Conservation (phyloP, 345 rosid species). For the Sisymbrium irio region DNA sequence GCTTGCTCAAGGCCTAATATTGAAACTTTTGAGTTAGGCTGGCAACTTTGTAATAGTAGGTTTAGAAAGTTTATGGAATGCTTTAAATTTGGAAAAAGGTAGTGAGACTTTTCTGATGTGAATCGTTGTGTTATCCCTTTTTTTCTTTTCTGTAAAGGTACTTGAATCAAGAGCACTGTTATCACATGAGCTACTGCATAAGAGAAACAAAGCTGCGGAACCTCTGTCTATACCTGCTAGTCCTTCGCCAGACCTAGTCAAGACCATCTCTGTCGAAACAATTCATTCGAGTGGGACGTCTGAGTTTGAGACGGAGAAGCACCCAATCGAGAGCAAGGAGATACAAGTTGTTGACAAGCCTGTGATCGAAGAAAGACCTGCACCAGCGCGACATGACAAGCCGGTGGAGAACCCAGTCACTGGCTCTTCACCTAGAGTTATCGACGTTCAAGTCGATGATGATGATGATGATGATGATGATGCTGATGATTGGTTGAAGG, state of each 20-base stretch:
- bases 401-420: conserved; percentile 34
- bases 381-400: conserved; percentile 1
- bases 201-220: conserved; percentile 48
- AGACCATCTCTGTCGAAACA: conserved; percentile 24
- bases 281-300: conserved; percentile 34
- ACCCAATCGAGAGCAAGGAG: conserved; percentile 51
- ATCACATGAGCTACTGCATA: conserved; percentile 73
- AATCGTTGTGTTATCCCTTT: not conserved
- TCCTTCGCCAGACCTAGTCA: conserved; percentile 23
- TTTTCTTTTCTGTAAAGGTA: conserved; percentile 39
- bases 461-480: conserved; percentile 21
- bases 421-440: conserved; percentile 34
- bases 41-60: no score
- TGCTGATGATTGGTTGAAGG: conserved; percentile 81
- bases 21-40: not conserved
- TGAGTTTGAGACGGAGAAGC: conserved; percentile 62
- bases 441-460: conserved; percentile 39
- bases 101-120: not conserved
- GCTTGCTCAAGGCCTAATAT: conserved; percentile 7
- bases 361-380: conserved; percentile 57
- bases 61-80: not conserved
- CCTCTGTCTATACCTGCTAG: conserved; percentile 35
- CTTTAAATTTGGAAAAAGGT: not conserved
- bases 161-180: conserved; percentile 75
- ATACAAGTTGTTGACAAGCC: conserved; percentile 56